phyloP scores from a whole-genome alignment of 768 basidiomycete genomes.

The Boletus bicolor region DNA sequence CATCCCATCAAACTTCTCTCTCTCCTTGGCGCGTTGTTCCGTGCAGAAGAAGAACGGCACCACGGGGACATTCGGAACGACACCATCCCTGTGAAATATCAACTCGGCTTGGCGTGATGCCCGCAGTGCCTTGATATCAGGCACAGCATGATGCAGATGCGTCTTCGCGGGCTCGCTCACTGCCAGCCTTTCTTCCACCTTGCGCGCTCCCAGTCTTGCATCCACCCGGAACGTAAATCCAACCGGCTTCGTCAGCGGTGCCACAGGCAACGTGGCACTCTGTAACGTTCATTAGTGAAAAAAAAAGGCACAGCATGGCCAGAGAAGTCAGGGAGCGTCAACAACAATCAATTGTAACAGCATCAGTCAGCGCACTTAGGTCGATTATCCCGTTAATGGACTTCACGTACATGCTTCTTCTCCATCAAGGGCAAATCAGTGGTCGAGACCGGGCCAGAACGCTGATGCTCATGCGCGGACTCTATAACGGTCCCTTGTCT shows the following conservation, averaged over 20 bases:
- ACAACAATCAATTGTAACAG: slow-evolving; percentile 3
- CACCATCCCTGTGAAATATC: slow-evolving; percentile 44
- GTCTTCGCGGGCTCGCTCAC: slow-evolving; percentile 25
- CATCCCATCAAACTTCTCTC: slow-evolving; percentile 60
- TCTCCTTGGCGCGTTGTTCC: slow-evolving; percentile 55
- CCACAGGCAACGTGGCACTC: slow-evolving; percentile 25
- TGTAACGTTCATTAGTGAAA: slow-evolving; percentile 11
- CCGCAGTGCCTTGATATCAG: slow-evolving; percentile 56
- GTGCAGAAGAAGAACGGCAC: slow-evolving; percentile 47
- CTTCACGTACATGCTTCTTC: slow-evolving; percentile 32
- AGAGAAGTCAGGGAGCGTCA: slow-evolving; percentile 1
- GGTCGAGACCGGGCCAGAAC: slow-evolving; percentile 18
- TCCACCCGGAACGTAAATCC: slow-evolving; percentile 55
- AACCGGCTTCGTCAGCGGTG: slow-evolving; percentile 43
- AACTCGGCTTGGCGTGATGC: slow-evolving; percentile 39
- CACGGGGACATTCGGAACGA: slow-evolving; percentile 36
- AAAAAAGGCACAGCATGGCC: slow-evolving; percentile 19
- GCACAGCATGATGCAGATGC: slow-evolving; percentile 33
- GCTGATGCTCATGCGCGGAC: not conserved
- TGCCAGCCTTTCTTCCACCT: slow-evolving; percentile 32
- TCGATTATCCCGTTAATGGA: slow-evolving; percentile 21
- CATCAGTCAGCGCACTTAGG: slow-evolving; percentile 27
- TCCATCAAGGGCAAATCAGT: slow-evolving; percentile 25
- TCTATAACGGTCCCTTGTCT: not conserved
- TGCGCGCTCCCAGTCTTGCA: slow-evolving; percentile 47